Evolutionary conservation across 257 asterid genomes (phyloP).

Genomic region (Leonotis leonurus): DNA sequence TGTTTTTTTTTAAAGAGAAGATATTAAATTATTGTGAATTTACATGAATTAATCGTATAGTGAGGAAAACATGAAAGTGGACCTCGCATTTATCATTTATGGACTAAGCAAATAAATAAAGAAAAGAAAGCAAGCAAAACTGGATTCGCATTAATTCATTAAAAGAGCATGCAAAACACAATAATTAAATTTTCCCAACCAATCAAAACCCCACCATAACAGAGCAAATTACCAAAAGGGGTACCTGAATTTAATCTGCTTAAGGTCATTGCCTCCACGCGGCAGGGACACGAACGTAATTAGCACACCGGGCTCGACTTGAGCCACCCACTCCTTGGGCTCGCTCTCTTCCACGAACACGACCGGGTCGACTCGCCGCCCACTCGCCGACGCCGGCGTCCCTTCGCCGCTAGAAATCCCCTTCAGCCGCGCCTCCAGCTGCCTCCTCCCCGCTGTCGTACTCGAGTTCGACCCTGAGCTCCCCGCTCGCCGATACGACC

Average conservation of each 20-base stretch:
- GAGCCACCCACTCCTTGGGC: no score
- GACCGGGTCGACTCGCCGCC: slow-evolving; percentile 74
- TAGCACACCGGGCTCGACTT: slow-evolving; percentile 84
- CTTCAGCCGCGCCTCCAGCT: slow-evolving; percentile 69
- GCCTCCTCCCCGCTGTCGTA: slow-evolving; percentile 58
- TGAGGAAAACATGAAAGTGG: slow-evolving; percentile 3
- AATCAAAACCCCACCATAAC: slow-evolving; percentile 18
- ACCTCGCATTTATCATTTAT: neutral
- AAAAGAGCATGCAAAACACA: slow-evolving; percentile 4
- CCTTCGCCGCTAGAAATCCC: slow-evolving; percentile 81
- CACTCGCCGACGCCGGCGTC: slow-evolving; percentile 73
- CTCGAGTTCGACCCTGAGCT: slow-evolving; percentile 51
- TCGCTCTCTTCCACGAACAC: slow-evolving; percentile 83
- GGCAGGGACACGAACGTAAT: slow-evolving; percentile 89
- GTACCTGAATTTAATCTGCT: slow-evolving; percentile 87
- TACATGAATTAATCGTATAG: neutral
- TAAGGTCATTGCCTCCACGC: slow-evolving; percentile 85
- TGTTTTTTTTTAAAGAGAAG: no score
- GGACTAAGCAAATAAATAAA: neutral
- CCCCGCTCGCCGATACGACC: slow-evolving; percentile 73
- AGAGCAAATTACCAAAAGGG: neutral
- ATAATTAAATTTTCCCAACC: slow-evolving; percentile 10
- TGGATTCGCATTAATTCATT: neutral
- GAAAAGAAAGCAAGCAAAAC: neutral
- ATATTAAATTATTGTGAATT: no score